Conservation (phyloP, 176 grass and related monocot species). For the Zizania latifolia region DNA sequence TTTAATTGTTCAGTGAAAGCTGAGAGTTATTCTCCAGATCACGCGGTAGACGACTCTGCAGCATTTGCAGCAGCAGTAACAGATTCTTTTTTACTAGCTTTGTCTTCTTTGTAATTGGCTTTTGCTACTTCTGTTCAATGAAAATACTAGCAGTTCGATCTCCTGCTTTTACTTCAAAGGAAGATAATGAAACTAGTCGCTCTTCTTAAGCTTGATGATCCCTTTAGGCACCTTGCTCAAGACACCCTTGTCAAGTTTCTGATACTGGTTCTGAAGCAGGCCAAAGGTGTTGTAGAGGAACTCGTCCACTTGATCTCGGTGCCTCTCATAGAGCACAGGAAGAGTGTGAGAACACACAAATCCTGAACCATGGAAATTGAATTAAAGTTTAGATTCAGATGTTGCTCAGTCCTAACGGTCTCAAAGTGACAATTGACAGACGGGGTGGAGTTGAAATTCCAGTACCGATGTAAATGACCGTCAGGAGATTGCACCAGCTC, state of each 20-base stretch:
- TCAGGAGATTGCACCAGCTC: slow-evolving; percentile 83
- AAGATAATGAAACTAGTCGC: slow-evolving; percentile 31
- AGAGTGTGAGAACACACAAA: slow-evolving; percentile 75
- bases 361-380: slow-evolving; percentile 40
- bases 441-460: background rate
- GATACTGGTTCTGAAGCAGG: slow-evolving; percentile 54
- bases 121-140: no score
- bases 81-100: no score
- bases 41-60: background rate
- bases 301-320: slow-evolving; percentile 80
- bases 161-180: no score
- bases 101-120: no score
- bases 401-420: background rate
- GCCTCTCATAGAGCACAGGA: slow-evolving; percentile 80
- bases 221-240: slow-evolving; percentile 66
- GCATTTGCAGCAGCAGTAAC: background rate
- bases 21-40: background rate
- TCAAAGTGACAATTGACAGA: background rate
- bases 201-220: slow-evolving; percentile 60
- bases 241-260: slow-evolving; percentile 50
- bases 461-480: slow-evolving; percentile 78
- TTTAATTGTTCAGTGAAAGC: background rate
- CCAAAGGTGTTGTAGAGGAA: slow-evolving; percentile 57
- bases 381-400: background rate
- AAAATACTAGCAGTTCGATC: no score